These are phyloP conservation scores for Cryphonectria carpinicola DNA, from an alignment of 2,329 filamentous ascomycete genomes.

Conservation along the genomic window DNA sequence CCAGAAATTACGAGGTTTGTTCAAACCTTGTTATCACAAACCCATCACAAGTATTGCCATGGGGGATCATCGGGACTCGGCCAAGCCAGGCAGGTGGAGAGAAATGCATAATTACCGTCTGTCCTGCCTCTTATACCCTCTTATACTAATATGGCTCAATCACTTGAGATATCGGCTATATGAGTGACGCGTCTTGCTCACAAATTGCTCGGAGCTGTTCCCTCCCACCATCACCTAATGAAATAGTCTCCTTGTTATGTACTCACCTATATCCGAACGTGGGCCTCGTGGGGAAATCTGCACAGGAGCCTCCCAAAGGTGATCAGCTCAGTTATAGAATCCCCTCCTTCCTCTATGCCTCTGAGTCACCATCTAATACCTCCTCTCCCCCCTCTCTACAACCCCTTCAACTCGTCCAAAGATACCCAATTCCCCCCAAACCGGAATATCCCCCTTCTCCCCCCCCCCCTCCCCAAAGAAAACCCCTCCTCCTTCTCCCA, in stretches of 20 bases:
- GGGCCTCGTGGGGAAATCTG: background rate
- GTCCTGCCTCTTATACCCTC: background rate
- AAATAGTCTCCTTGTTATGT: too few relatives aligned
- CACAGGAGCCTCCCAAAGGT: background rate
- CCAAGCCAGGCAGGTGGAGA: background rate
- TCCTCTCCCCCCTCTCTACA: background rate
- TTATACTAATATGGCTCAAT: background rate
- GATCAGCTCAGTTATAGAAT: background rate
- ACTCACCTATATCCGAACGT: background rate
- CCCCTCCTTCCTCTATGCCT: too few relatives aligned
- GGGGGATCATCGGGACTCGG: background rate
- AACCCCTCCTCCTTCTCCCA: background rate
- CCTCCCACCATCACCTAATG: background rate
- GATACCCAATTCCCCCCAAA: too few relatives aligned
- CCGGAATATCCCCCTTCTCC: background rate
- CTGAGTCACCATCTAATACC: background rate
- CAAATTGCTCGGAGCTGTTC: background rate
- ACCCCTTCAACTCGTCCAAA: background rate
- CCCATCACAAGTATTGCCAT: background rate
- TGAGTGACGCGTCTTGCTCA: background rate
- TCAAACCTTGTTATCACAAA: too few relatives aligned
- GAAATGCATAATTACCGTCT: background rate
- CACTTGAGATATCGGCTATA: background rate
- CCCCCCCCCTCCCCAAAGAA: too few relatives aligned
- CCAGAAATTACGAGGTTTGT: too few relatives aligned